Conservation (phyloP, 306 rosid genomes). For the Cucumis hystrix region DNA sequence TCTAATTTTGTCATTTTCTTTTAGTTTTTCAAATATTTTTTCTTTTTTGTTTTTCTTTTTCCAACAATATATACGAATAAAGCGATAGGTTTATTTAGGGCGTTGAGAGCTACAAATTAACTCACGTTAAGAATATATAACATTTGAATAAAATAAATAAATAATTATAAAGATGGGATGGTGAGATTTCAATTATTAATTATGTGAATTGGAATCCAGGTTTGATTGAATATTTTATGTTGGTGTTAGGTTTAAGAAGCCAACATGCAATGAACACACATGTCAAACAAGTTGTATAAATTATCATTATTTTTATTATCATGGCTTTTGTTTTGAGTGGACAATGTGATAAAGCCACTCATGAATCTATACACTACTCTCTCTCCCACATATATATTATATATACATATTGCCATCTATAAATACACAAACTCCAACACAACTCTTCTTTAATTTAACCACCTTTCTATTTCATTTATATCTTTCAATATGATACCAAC, state of each 20-base stretch:
- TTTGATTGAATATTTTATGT: neutral
- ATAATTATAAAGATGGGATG: neutral
- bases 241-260: neutral
- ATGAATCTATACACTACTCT: too few species aligned
- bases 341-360: neutral
- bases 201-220: neutral
- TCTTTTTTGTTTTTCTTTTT: too few species aligned
- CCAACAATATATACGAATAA: too few species aligned
- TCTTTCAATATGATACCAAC: neutral
- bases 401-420: neutral
- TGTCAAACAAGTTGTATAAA: neutral
- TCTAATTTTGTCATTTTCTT: too few species aligned
- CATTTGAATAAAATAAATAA: neutral
- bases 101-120: neutral
- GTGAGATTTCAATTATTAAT: neutral
- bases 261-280: constrained; percentile 4
- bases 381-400: too few species aligned
- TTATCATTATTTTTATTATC: neutral
- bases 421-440: neutral
- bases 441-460: neutral
- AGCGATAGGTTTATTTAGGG: too few species aligned
- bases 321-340: neutral
- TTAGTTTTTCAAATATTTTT: too few species aligned
- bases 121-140: neutral
- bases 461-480: too few species aligned